These are phyloP conservation scores for Dioszegia hungarica DNA, from an alignment of 768 basidiomycete genomes.

Conservation along the genomic window DNA sequence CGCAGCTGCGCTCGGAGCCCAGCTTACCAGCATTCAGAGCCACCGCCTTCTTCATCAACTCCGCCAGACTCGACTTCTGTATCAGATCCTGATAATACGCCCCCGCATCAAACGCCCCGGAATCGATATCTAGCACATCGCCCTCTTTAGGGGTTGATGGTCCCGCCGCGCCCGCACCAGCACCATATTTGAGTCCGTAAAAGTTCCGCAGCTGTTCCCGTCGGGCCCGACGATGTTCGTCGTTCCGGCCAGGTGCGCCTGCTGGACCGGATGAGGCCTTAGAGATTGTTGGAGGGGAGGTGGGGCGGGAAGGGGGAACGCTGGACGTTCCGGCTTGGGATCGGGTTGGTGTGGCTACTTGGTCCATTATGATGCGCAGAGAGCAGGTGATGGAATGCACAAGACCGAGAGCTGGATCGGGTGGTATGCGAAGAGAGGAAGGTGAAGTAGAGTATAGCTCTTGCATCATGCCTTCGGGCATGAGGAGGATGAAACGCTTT, in stretches of 20 bases:
- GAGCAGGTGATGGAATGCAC: no score
- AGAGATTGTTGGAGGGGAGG: not conserved
- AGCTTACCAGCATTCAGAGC: conserved; percentile 31
- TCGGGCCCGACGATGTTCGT: conserved; percentile 29
- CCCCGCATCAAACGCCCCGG: conserved; percentile 29
- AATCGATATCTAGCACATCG: conserved; percentile 26
- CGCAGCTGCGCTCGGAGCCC: not conserved
- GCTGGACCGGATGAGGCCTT: not conserved
- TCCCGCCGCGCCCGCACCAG: not conserved
- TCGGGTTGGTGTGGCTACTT: not conserved
- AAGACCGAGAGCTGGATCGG: no score
- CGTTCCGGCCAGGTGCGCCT: not conserved
- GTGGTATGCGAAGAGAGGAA: no score
- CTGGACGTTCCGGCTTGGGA: not conserved
- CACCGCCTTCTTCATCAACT: conserved; percentile 36
- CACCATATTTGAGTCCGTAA: conserved; percentile 32
- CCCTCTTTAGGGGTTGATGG: not conserved
- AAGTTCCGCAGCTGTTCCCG: conserved; percentile 37
- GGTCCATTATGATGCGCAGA: not conserved
- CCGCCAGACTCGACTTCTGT: conserved; percentile 23
- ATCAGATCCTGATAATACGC: conserved; percentile 44
- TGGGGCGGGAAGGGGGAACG: not conserved
- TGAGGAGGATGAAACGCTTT: no score
- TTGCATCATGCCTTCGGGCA: no score
- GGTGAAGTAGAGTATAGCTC: not conserved